Base-by-base conservation (phyloP, 805 yeast species). In the Candida saitoana region DNA sequence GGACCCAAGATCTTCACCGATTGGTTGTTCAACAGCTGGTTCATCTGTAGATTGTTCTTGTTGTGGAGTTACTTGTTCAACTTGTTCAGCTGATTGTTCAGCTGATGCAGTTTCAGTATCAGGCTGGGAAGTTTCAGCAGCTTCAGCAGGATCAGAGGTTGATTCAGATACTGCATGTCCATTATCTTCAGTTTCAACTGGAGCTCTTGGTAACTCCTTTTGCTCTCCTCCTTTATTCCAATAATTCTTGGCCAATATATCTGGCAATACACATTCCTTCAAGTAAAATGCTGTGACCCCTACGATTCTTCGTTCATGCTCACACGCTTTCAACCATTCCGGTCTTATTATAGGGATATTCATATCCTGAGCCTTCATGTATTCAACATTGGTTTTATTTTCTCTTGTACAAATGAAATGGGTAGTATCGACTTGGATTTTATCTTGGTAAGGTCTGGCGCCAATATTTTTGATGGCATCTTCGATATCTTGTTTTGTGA, bases 251-350 rank as follows among this genome's bases (percentile, higher is more conserved):
- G 72, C 69, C 34, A 66, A 56, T 5, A 69, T 64, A 45, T 68
- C 73, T 2, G 73, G 74, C 47, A 69, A 65, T 3, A 62, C 70
- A 48, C 74, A 68, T 42, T 69, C 75, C 59, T 81, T 84, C 25
- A 84, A 68, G 56, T 87, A 87, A 52, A 84, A 87, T 50, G 87
- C 88, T 55, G 95, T 76, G 12, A 93, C 99, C 19, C 98, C 96
- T 34, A 90, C 95, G 42, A 93, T 82, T 55, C 96, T 69, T 52
- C 93, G 79, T 56, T 90, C 97, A 34, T 74, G 62, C 53, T 87
- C 95, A 67, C 98, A 93, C 0, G 97, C 96, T 62, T 85, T 84
- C 43, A 93, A 69, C 98, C 98, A 93, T 60, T 93, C 97, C 0
- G 99, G 98, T 60, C 96, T 77, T 19, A 93, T 90, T 31, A 93